Evolutionary conservation across 1,139 yeast genomes (phyloP).

Genomic region (Magnusiomyces starmeri): DNA sequence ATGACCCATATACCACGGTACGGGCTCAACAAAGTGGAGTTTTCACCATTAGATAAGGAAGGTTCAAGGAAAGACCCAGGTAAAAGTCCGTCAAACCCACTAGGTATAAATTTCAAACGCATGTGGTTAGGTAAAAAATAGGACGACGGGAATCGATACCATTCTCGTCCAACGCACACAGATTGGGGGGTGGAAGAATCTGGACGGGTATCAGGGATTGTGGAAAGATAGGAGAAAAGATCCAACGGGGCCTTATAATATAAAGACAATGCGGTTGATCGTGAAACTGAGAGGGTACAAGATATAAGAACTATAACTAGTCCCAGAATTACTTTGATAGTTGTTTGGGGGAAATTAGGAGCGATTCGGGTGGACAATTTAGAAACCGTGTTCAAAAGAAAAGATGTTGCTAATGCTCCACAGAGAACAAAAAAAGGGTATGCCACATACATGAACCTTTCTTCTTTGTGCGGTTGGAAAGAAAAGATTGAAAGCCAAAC

Average conservation of each 20-base stretch:
- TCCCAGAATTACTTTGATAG: background rate
- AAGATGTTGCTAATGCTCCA: no score
- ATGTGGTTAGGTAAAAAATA: constrained; percentile 54
- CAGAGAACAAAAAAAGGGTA: no score
- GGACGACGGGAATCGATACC: constrained; percentile 90
- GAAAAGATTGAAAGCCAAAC: constrained; percentile 65
- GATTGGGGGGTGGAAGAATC: constrained; percentile 38
- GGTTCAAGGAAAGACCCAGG: constrained; percentile 77
- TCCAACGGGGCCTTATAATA: constrained; percentile 35
- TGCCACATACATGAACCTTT: constrained; percentile 79
- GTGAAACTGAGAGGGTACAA: constrained; percentile 22
- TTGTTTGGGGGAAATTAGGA: constrained; percentile 1
- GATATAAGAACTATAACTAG: constrained; percentile 2
- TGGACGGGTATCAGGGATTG: background rate
- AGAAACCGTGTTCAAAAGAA: constrained; percentile 45
- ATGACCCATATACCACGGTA: constrained; percentile 30
- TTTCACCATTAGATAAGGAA: constrained; percentile 11
- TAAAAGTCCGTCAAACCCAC: constrained; percentile 78
- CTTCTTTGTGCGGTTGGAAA: constrained; percentile 87
- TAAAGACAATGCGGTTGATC: constrained; percentile 30
- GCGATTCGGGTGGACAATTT: constrained; percentile 2
- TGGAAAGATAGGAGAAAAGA: constrained; percentile 24
- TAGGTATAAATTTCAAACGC: constrained; percentile 60
- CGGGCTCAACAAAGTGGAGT: background rate
- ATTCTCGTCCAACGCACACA: constrained; percentile 86